Conservation (phyloP, 1,139 yeast species). For the Candida sojae region DNA sequence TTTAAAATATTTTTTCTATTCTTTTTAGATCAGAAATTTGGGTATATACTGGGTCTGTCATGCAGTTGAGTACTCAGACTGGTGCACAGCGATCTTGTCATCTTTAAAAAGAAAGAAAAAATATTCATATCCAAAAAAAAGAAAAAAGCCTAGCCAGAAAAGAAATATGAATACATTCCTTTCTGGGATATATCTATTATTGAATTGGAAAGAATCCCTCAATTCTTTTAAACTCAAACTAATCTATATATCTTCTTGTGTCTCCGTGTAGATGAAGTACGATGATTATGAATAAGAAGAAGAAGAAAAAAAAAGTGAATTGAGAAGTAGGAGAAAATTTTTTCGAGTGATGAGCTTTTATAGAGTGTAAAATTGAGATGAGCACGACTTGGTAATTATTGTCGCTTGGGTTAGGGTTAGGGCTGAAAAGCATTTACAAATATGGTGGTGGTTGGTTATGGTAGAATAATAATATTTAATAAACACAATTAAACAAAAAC, state of each 20-base stretch:
- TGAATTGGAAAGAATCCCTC: background rate
- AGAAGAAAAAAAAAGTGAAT: background rate
- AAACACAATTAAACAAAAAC: no score
- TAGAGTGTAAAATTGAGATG: background rate
- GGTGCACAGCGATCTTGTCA: constrained; percentile 50
- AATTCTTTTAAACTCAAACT: background rate
- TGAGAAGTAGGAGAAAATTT: background rate
- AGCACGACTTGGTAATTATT: background rate
- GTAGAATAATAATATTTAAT: no score
- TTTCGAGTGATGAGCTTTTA: background rate
- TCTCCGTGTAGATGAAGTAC: background rate
- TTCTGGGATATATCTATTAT: background rate
- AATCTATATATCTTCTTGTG: background rate
- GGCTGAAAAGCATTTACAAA: background rate
- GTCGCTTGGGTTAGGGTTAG: background rate
- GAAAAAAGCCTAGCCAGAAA: background rate
- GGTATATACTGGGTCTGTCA: constrained; percentile 41
- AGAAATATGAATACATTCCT: background rate
- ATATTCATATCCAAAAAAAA: background rate
- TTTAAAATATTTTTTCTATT: background rate
- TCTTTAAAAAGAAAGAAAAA: constrained; percentile 19
- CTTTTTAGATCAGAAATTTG: constrained; percentile 2
- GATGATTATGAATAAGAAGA: background rate
- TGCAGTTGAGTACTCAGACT: constrained; percentile 45
- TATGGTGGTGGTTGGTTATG: background rate